Evolutionary conservation across 2,329 filamentous ascomycete species (phyloP).

Genomic region (Salinomyces thailandicus): DNA sequence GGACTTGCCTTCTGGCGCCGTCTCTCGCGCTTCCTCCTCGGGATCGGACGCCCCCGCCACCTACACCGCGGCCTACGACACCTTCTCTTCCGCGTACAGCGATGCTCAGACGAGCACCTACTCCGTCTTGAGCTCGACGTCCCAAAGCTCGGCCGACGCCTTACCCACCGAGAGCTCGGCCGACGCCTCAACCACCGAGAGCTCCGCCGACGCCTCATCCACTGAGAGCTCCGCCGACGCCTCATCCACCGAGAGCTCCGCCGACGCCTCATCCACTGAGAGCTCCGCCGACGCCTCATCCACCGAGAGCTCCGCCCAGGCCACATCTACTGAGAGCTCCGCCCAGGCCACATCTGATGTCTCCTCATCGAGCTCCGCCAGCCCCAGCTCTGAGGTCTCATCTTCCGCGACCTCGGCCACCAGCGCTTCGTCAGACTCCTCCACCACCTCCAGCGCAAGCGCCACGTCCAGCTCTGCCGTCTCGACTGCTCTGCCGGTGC

Average conservation of each 20-base stretch:
- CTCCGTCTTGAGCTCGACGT: not conserved
- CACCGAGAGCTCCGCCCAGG: not conserved
- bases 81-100: not conserved
- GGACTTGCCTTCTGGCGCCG: not conserved
- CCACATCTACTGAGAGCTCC: not conserved
- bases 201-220: no score
- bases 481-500: not conserved
- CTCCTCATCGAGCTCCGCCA: no score
- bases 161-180: no score
- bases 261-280: not conserved
- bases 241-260: not conserved
- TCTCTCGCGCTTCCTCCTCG: not conserved
- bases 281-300: not conserved
- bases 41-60: not conserved
- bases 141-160: no score
- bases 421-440: not conserved
- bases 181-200: no score
- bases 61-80: not conserved
- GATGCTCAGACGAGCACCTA: not conserved
- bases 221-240: not conserved
- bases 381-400: no score
- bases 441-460: not conserved
- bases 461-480: not conserved
- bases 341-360: not conserved
- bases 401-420: no score